Evolutionary conservation across 1,139 yeast genomes (phyloP), one percentile per base, ranked within the genome.

Genomic region (Hansenula sp.): DNA sequence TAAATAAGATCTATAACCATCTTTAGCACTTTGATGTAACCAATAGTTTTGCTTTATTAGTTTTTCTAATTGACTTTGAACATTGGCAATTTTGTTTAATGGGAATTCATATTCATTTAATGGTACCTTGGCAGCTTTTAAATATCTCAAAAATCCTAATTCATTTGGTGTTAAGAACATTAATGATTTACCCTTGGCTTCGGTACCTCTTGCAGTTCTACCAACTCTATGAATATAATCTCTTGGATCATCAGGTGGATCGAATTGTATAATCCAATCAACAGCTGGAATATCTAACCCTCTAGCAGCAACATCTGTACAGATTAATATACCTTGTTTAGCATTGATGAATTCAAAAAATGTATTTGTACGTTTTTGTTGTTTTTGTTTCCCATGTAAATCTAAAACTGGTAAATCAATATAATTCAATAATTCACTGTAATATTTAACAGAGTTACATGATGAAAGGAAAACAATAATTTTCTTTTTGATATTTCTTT

Each of bases 191-290:
- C 99, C 99, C 62, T 84, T 84, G 46, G 96, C 98, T 41, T 77
- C 64, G 18, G 95, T 76, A 47, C 98, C 99, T 71, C 99, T 82
- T 16, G 99, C 99, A 25, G 99, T 93, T 74, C 99, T 84, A 52
- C 99, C 99, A 32, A 93, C 98, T 66, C 98, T 82, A 68, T 93
- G 99, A 58, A 93, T 91, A 62, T 93, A 93, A 68, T 91, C 97
- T 68, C 97, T 82, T 65, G 98, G 98, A 69, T 93, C 98, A 82
- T 93, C 98, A 63, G 98, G 98, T 41, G 98, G 98, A 65, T 93
- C 97, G 57, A 87, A 90, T 71, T 93, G 98, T 50, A 93, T 83
- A 58, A 93, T 93, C 96, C 98, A 93, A 68, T 91, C 96, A 44
- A 93, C 98, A 27, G 95, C 86, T 42, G 97, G 97, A 53, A 93